Conservation (phyloP, 2,329 filamentous ascomycete genomes). For the Blastomyces parvus region DNA sequence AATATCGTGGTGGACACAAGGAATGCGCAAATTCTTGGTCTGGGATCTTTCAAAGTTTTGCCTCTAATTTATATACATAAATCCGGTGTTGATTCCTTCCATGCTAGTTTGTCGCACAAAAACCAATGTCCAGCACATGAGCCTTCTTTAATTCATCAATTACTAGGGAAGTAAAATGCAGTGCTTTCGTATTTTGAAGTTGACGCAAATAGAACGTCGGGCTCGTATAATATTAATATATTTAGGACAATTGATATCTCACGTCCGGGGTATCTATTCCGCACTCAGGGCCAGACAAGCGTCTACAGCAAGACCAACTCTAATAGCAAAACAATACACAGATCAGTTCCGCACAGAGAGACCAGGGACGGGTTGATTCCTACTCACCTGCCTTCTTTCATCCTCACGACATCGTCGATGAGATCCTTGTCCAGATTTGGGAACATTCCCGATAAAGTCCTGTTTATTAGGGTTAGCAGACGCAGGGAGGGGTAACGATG, state of each 20-base stretch:
- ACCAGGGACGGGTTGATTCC: neutral
- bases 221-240: slow-evolving; percentile 2
- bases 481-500: neutral
- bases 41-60: neutral
- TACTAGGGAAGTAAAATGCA: neutral
- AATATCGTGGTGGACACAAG: neutral
- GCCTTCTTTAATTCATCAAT: neutral
- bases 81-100: neutral
- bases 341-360: neutral
- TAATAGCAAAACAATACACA: slow-evolving; percentile 26
- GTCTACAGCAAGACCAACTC: slow-evolving; percentile 76
- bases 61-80: neutral
- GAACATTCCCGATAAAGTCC: slow-evolving; percentile 89
- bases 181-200: neutral
- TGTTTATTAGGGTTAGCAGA: slow-evolving; percentile 17
- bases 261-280: slow-evolving; percentile 21
- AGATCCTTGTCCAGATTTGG: slow-evolving; percentile 87
- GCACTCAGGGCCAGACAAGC: slow-evolving; percentile 64
- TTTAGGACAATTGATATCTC: neutral
- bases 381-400: slow-evolving; percentile 85
- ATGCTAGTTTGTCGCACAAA: neutral
- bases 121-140: neutral
- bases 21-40: neutral
- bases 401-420: slow-evolving; percentile 90
- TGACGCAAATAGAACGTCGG: neutral